Conservation (phyloP, 768 basidiomycete genomes). For the Mycena belliarum region DNA sequence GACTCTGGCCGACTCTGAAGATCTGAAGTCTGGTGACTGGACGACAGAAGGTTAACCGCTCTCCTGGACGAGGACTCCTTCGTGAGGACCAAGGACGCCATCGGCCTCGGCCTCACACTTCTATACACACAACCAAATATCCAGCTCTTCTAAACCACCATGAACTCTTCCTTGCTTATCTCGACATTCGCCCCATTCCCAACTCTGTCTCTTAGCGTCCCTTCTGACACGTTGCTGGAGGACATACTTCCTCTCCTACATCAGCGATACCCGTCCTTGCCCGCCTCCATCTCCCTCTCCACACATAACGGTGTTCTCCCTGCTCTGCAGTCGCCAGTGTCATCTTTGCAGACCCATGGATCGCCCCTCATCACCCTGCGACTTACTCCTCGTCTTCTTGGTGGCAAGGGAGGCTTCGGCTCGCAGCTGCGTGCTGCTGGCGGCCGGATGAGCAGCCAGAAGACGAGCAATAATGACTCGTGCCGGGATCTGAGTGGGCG, state of each 20-base stretch:
- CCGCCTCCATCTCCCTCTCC: conserved; percentile 43
- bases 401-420: conserved; percentile 98
- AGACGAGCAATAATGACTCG: conserved; percentile 93
- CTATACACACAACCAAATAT: no score
- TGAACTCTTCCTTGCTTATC: conserved; percentile 43
- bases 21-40: no score
- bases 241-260: conserved; percentile 45
- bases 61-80: no score
- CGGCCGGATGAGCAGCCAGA: conserved; percentile 95
- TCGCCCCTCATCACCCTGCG: conserved; percentile 62
- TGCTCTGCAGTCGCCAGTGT: conserved; percentile 31
- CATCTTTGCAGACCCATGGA: conserved; percentile 26
- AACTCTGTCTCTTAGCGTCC: conserved; percentile 49
- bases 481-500: conserved; percentile 91
- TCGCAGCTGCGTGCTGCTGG: conserved; percentile 95
- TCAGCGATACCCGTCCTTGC: conserved; percentile 50
- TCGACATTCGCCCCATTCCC: conserved; percentile 65
- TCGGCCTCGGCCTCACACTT: no score
- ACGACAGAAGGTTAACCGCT: no score
- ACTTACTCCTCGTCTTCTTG: conserved; percentile 71
- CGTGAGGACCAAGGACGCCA: no score
- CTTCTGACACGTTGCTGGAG: conserved; percentile 39
- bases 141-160: background rate
- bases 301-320: conserved; percentile 42
- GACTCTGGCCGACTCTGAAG: no score